Evolutionary conservation across 176 grass and related monocot genomes (phyloP).

Genomic region (Aegilops longissima): DNA sequence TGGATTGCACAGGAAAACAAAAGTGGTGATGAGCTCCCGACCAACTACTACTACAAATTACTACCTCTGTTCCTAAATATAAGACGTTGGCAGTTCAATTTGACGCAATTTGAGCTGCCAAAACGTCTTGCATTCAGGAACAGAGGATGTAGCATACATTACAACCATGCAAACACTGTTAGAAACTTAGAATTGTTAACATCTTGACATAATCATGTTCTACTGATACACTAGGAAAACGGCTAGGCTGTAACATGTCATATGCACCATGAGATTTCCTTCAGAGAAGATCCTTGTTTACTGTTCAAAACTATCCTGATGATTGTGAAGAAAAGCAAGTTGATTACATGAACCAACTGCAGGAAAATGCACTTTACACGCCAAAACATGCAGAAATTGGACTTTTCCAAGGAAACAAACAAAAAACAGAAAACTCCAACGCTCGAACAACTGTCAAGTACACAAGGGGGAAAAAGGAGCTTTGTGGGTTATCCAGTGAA

Average conservation of each 20-base stretch:
- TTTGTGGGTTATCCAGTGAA: background rate
- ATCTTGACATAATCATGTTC: no score
- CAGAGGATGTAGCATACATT: background rate
- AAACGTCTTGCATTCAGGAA: no score
- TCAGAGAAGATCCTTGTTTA: background rate
- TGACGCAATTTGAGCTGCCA: no score
- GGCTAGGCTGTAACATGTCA: background rate
- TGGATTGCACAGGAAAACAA: background rate
- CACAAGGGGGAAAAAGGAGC: background rate
- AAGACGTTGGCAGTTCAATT: no score
- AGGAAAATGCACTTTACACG: background rate
- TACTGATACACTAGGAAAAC: background rate
- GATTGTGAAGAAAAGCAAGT: background rate
- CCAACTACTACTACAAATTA: no score
- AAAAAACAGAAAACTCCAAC: background rate
- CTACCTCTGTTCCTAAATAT: no score
- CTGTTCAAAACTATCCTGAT: constrained; percentile 25
- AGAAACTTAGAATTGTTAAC: background rate
- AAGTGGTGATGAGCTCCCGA: no score
- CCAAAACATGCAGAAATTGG: background rate
- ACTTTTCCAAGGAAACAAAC: background rate
- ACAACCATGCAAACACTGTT: background rate
- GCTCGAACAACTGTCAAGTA: constrained; percentile 11
- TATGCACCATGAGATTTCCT: background rate
- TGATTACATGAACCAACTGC: background rate